Evolutionary conservation across 306 rosid genomes (phyloP), one percentile per base, ranked within the genome.

Genomic region (Styphnolobium japonicum): DNA sequence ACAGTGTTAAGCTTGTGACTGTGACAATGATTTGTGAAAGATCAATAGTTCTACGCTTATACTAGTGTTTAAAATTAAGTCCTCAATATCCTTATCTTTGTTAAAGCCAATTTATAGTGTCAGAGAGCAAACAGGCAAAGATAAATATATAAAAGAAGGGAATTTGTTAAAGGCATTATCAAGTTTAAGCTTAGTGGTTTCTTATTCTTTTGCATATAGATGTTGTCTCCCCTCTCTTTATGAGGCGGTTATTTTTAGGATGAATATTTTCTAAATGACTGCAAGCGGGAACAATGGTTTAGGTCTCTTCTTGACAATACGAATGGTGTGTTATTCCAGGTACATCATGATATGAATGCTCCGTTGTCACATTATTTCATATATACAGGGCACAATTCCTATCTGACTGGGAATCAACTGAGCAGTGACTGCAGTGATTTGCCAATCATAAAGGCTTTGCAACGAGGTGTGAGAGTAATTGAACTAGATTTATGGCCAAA

Each of bases 401-500:
- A 92, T 79, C 91, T 92, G 6, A 90, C 93, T 52, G 97, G 97
- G 71, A 92, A 92, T 85, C 97, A 92, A 89, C 90, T 92, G 27
- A 92, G 90, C 84, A 90, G 97, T 84, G 96, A 92, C 51, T 90
- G 91, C 62, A 92, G 97, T 25, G 92, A 86, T 72, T 87, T 67
- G 53, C 97, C 97, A 58, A 88, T 92, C 64, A 89, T 90, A 71
- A 83, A 78, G 83, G 90, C 94, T 18, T 85, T 92, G 80, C 82
- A 82, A 62, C 79, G 78, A 52, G 96, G 93, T 31, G 90, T 92
- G 56, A 80, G 91, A 68, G 97, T 87, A 49, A 88, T 90, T 71
- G 97, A 92, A 78, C 88, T 92, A 14, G 97, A 92, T 81, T 67
- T 92, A 56, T 92, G 97, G 97, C 97, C 97, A 14, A 90, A 88